These are phyloP conservation scores for Diplocarpon mali DNA, from an alignment of 2,329 filamentous ascomycete species.

Conservation along the genomic window DNA sequence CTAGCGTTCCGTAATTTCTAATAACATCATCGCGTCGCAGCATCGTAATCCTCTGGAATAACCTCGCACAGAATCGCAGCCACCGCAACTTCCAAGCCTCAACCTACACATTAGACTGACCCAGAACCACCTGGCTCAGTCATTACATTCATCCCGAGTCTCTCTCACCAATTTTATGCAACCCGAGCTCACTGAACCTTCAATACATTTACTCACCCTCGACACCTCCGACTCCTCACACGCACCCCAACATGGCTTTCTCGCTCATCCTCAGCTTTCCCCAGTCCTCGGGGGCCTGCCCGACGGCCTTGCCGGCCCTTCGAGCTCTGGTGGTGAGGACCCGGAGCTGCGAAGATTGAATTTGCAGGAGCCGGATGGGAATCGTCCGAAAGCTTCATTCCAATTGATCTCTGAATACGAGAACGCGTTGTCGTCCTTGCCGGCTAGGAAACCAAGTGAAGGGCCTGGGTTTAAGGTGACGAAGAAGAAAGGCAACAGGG, in stretches of 20 bases:
- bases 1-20: too few species aligned
- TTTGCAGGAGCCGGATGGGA: constrained; percentile 23
- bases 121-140: constrained; percentile 28
- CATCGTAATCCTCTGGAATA: constrained; percentile 1
- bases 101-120: constrained; percentile 21
- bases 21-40: constrained; percentile 9
- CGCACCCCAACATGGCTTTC: constrained; percentile 47
- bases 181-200: constrained; percentile 41
- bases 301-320: background rate
- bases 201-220: constrained; percentile 32
- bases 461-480: constrained; percentile 44
- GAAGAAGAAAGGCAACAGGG: constrained; percentile 31
- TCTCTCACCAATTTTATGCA: constrained; percentile 49
- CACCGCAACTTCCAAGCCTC: constrained; percentile 6
- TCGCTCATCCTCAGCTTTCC: constrained; percentile 32
- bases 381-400: constrained; percentile 23
- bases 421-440: constrained; percentile 40
- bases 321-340: background rate
- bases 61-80: constrained; percentile 2
- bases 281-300: constrained; percentile 26
- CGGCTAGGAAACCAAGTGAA: constrained; percentile 32
- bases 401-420: constrained; percentile 50
- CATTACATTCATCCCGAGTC: constrained; percentile 14
- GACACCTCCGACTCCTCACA: constrained; percentile 27
- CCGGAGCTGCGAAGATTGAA: constrained; percentile 42